These are phyloP conservation scores for Amanita brunnescens DNA, from an alignment of 768 basidiomycete species.

Conservation along the genomic window DNA sequence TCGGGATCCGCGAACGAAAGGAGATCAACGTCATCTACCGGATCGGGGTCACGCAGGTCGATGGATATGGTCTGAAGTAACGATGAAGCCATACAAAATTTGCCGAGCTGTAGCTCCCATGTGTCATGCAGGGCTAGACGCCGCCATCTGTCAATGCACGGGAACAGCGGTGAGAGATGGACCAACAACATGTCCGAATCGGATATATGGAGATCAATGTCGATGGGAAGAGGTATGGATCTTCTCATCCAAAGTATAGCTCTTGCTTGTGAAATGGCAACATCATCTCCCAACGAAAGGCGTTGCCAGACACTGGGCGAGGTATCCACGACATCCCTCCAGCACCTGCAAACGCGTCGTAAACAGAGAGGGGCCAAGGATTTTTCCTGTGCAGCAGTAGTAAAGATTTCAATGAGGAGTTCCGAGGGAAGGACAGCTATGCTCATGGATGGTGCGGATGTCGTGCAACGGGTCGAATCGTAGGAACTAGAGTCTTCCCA, in stretches of 20 bases:
- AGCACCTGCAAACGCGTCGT: slow-evolving; percentile 46
- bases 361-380: slow-evolving; percentile 41
- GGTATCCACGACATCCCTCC: slow-evolving; percentile 44
- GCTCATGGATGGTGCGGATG: background rate
- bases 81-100: slow-evolving; percentile 17
- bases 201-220: slow-evolving; percentile 40
- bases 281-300: slow-evolving; percentile 40
- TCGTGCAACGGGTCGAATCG: no score
- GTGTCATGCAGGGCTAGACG: slow-evolving; percentile 37
- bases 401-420: slow-evolving; percentile 55
- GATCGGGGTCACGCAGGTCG: slow-evolving; percentile 26
- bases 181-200: slow-evolving; percentile 48
- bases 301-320: slow-evolving; percentile 57
- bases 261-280: slow-evolving; percentile 33
- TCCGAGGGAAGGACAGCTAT: slow-evolving; percentile 42
- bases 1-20: slow-evolving; percentile 14
- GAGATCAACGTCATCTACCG: slow-evolving; percentile 18
- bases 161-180: slow-evolving; percentile 54
- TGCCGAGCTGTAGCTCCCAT: slow-evolving; percentile 26
- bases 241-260: slow-evolving; percentile 45
- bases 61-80: slow-evolving; percentile 28
- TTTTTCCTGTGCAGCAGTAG: slow-evolving; percentile 31
- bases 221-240: slow-evolving; percentile 46
- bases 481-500: slow-evolving; percentile 14
- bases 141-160: slow-evolving; percentile 50